A percentile compares a stretch with the other conserved stretches of the same genome.
phyloP scores from a whole-genome alignment of 768 basidiomycete species.

The Lyophyllum shimeji region DNA sequence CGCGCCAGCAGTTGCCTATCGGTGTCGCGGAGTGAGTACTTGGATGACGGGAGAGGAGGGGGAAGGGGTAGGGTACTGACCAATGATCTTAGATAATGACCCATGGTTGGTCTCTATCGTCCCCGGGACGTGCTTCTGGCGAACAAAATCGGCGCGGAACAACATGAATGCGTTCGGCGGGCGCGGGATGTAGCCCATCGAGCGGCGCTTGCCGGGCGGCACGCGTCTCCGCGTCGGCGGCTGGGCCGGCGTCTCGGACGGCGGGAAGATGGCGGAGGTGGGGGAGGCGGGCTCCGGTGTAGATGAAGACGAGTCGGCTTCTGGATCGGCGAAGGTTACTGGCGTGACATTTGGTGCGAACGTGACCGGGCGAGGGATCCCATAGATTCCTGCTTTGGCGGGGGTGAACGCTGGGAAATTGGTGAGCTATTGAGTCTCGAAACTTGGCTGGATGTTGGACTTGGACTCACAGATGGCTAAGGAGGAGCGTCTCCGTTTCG shows the following conservation, averaged over 20 bases:
- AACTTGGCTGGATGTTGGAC: neutral
- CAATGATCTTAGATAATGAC: slow-evolving; percentile 43
- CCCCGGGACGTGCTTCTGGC: slow-evolving; percentile 76
- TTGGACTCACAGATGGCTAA: slow-evolving; percentile 12
- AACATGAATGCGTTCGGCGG: slow-evolving; percentile 88
- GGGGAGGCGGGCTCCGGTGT: slow-evolving; percentile 31
- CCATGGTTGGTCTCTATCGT: slow-evolving; percentile 50
- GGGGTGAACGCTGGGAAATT: slow-evolving; percentile 32
- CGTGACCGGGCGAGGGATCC: slow-evolving; percentile 49
- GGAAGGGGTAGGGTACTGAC: slow-evolving; percentile 43
- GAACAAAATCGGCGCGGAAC: slow-evolving; percentile 80
- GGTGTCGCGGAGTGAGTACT: slow-evolving; percentile 18
- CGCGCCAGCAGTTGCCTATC: slow-evolving; percentile 73
- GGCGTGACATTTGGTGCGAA: slow-evolving; percentile 45
- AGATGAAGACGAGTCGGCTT: slow-evolving; percentile 25
- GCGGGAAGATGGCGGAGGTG: slow-evolving; percentile 51
- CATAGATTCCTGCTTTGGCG: slow-evolving; percentile 56
- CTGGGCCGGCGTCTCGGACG: slow-evolving; percentile 40
- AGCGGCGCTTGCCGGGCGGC: slow-evolving; percentile 62
- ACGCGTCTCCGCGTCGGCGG: slow-evolving; percentile 43
- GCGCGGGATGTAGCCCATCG: slow-evolving; percentile 69
- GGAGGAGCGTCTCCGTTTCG: slow-evolving; percentile 18
- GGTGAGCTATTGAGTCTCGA: neutral
- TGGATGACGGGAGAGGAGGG: slow-evolving; percentile 25
- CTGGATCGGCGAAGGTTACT: slow-evolving; percentile 26